phyloP scores from a whole-genome alignment of 345 rosid species.

The Brassica juncea region DNA sequence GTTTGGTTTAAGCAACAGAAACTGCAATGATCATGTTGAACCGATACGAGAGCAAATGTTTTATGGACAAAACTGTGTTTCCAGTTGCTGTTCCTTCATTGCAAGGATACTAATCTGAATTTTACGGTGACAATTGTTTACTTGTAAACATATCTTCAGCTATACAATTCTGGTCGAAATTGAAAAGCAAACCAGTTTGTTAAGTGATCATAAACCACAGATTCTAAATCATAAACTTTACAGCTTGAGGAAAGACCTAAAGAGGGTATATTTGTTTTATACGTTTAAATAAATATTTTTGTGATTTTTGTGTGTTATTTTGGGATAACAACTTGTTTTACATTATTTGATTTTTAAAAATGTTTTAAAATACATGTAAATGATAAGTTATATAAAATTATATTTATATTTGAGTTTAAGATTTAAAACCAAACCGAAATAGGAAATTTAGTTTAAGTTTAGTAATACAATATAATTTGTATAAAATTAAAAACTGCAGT shows the following conservation, averaged over 20 bases:
- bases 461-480: no score
- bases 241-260: no score
- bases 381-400: no score
- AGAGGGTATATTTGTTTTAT: no score
- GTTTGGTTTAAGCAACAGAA: conserved; percentile 3
- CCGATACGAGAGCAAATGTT: conserved; percentile 2
- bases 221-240: no score
- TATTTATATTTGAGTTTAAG: background rate
- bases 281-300: no score
- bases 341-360: no score
- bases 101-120: background rate
- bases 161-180: background rate
- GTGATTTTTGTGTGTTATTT: no score
- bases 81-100: conserved; percentile 2
- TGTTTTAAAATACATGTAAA: background rate
- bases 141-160: background rate
- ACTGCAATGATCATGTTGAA: conserved; percentile 13
- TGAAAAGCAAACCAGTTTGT: background rate
- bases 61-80: background rate
- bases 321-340: no score
- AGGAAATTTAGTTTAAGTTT: background rate
- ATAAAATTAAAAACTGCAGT: no score
- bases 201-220: no score
- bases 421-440: background rate
- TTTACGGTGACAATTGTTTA: background rate